Evolutionary conservation across 1,284 basidiomycete species (phyloP).

Genomic region (Ceratobasidium sp.): DNA sequence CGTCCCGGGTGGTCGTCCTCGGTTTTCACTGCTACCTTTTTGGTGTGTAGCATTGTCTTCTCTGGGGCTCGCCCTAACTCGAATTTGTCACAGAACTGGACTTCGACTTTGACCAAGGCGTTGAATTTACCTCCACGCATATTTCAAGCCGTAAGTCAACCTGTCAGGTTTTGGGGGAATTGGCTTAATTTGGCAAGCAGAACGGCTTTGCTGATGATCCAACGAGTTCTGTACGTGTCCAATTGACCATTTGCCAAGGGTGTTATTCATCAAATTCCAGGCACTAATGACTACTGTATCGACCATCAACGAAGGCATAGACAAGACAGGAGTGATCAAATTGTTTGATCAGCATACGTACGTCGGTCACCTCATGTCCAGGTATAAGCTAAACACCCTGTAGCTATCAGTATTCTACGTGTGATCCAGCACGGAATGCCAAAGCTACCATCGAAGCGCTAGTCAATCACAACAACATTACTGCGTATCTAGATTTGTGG

Average conservation of each 20-base stretch:
- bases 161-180: neutral
- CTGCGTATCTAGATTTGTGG: conserved; percentile 52
- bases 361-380: no score
- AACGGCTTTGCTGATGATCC: conserved; percentile 49
- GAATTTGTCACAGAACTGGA: conserved; percentile 48
- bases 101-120: conserved; percentile 46
- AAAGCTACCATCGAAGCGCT: conserved; percentile 50
- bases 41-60: conserved; percentile 44
- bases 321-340: conserved; percentile 48
- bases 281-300: conserved; percentile 50
- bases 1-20: conserved; percentile 49
- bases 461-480: conserved; percentile 52
- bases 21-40: conserved; percentile 50
- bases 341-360: conserved; percentile 51
- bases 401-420: conserved; percentile 54
- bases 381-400: neutral
- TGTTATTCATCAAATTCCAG: neutral
- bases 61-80: neutral
- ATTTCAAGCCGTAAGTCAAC: conserved; percentile 48
- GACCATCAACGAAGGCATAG: conserved; percentile 49
- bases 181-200: neutral
- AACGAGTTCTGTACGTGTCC: conserved; percentile 42
- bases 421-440: conserved; percentile 51
- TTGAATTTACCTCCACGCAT: conserved; percentile 48
- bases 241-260: neutral